phyloP scores from a whole-genome alignment of 305 asterid genomes.

The Withania somnifera region DNA sequence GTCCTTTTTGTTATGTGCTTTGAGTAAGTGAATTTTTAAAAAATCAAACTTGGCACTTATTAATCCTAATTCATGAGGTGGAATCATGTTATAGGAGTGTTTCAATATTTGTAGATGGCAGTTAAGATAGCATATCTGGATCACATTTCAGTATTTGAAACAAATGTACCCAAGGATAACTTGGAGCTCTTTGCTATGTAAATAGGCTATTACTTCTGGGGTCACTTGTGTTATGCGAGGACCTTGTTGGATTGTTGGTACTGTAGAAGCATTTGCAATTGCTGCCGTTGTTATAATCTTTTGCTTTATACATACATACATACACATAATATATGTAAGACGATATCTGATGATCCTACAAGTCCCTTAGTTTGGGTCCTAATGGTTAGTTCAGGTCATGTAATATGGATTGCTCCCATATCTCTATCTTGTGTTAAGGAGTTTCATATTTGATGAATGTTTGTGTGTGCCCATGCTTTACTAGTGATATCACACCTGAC shows the following conservation, averaged over 20 bases:
- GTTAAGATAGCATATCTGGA: not conserved
- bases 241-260: not conserved
- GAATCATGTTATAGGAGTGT: not conserved
- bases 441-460: not conserved
- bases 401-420: not conserved
- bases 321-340: not conserved
- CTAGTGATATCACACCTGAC: not conserved
- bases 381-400: not conserved
- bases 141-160: not conserved
- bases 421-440: not conserved
- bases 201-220: not conserved
- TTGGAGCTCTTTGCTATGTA: not conserved
- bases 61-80: not conserved
- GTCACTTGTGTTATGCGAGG: not conserved
- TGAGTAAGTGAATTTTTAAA: not conserved
- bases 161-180: not conserved
- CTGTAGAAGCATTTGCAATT: not conserved
- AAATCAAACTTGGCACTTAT: not conserved
- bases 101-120: not conserved
- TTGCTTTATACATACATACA: not conserved
- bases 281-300: not conserved
- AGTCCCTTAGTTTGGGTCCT: not conserved
- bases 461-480: not conserved
- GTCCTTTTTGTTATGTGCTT: not conserved
- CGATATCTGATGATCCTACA: not conserved